Evolutionary conservation across 202 grass and related monocot species (phyloP).

Genomic region (Brachypodium distachyon): DNA sequence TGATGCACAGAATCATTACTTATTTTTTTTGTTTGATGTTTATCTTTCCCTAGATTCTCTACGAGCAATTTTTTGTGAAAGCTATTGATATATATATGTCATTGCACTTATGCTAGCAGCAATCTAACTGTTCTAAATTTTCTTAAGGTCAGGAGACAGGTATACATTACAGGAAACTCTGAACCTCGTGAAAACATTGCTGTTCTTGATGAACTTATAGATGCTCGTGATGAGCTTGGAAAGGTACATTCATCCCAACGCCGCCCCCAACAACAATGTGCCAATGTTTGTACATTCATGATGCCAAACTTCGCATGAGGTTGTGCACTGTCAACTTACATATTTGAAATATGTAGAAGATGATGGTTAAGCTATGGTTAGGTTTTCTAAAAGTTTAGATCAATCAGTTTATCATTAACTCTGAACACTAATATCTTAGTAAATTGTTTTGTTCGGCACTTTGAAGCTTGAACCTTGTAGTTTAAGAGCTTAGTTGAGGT

Average conservation of each 20-base stretch:
- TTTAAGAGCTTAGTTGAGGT: not conserved
- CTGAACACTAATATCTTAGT: not conserved
- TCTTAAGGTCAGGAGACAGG: constrained; percentile 72
- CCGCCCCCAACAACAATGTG: too few species aligned
- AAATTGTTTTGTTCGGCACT: not conserved
- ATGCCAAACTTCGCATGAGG: not conserved
- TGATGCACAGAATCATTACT: too few species aligned
- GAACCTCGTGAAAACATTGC: constrained; percentile 70
- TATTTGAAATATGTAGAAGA: not conserved
- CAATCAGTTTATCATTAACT: not conserved
- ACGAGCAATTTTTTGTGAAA: not conserved
- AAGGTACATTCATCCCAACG: constrained; percentile 49
- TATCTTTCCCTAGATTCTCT: not conserved
- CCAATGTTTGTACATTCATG: not conserved
- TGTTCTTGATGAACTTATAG: constrained; percentile 68
- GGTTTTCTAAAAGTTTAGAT: not conserved
- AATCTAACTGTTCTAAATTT: constrained; percentile 26
- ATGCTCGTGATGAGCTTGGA: constrained; percentile 73
- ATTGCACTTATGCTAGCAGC: not conserved
- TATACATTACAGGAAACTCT: constrained; percentile 75
- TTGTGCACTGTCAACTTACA: not conserved
- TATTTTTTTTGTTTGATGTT: not conserved
- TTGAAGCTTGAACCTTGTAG: not conserved
- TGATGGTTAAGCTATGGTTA: not conserved
- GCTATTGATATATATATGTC: not conserved